These are phyloP conservation scores for Tilletia caries DNA, from an alignment of 1,284 basidiomycete genomes.

Conservation along the genomic window DNA sequence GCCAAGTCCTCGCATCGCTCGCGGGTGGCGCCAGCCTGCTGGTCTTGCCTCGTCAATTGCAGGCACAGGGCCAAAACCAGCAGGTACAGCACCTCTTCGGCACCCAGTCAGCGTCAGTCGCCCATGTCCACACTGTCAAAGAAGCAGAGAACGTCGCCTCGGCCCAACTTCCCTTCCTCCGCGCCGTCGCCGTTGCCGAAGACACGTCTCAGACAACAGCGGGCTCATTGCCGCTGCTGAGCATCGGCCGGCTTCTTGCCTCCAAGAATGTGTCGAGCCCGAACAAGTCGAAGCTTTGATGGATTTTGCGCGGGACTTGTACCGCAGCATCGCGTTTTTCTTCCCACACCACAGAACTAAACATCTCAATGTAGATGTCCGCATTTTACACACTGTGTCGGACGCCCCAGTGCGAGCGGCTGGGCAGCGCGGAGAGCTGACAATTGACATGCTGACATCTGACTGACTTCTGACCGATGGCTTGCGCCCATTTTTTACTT, in stretches of 20 bases:
- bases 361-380: no score
- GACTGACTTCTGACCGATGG: no score
- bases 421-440: no score
- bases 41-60: not conserved
- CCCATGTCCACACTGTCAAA: not conserved
- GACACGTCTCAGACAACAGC: not conserved
- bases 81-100: not conserved
- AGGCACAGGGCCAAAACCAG: not conserved
- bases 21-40: not conserved
- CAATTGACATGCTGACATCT: no score
- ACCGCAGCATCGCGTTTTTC: no score
- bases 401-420: no score
- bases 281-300: no score
- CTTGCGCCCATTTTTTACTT: no score
- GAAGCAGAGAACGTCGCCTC: not conserved
- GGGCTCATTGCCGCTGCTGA: not conserved
- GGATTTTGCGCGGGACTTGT: no score
- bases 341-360: no score
- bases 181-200: not conserved
- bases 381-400: no score
- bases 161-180: not conserved
- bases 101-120: not conserved
- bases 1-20: not conserved
- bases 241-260: not conserved
- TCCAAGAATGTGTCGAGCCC: not conserved